phyloP scores from a whole-genome alignment of 495 filamentous ascomycete species.

The Glarea lozoyensis region DNA sequence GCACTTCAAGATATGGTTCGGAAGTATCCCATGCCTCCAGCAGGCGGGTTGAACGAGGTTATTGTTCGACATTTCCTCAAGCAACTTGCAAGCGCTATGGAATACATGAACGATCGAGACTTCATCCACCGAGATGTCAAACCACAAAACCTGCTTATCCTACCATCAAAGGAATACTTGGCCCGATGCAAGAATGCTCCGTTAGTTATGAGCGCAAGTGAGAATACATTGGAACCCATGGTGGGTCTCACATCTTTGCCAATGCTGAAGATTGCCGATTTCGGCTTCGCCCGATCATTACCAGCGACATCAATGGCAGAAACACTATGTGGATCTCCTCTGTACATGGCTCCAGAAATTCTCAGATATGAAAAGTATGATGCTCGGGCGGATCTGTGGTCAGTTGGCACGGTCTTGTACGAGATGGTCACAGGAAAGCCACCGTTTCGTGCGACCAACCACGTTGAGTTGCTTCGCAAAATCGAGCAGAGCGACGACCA shows the following conservation, averaged over 20 bases:
- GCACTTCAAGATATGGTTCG: slow-evolving; percentile 76
- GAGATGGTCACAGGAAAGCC: slow-evolving; percentile 91
- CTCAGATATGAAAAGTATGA: slow-evolving; percentile 96
- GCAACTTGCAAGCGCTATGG: slow-evolving; percentile 85
- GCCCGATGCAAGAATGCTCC: slow-evolving; percentile 28
- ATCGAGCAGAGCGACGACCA: slow-evolving; percentile 81
- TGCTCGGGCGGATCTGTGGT: slow-evolving; percentile 95
- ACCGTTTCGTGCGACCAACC: slow-evolving; percentile 86
- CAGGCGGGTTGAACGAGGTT: slow-evolving; percentile 85
- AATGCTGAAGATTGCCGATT: slow-evolving; percentile 95
- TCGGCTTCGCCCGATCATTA: slow-evolving; percentile 88
- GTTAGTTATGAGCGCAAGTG: slow-evolving; percentile 51
- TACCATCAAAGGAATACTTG: slow-evolving; percentile 64
- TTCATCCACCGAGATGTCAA: slow-evolving; percentile 97
- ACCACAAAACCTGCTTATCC: slow-evolving; percentile 87
- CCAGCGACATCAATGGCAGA: slow-evolving; percentile 86
- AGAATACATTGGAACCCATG: slow-evolving; percentile 67
- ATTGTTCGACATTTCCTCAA: slow-evolving; percentile 92
- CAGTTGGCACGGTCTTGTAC: slow-evolving; percentile 86
- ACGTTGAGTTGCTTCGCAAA: slow-evolving; percentile 84
- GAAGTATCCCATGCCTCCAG: slow-evolving; percentile 77
- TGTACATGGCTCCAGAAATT: slow-evolving; percentile 99
- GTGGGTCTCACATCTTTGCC: slow-evolving; percentile 81
- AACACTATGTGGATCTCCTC: slow-evolving; percentile 92
- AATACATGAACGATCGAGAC: slow-evolving; percentile 75